Evolutionary conservation across 2,329 filamentous ascomycete species (phyloP).

Genomic region (Didymella sp.): DNA sequence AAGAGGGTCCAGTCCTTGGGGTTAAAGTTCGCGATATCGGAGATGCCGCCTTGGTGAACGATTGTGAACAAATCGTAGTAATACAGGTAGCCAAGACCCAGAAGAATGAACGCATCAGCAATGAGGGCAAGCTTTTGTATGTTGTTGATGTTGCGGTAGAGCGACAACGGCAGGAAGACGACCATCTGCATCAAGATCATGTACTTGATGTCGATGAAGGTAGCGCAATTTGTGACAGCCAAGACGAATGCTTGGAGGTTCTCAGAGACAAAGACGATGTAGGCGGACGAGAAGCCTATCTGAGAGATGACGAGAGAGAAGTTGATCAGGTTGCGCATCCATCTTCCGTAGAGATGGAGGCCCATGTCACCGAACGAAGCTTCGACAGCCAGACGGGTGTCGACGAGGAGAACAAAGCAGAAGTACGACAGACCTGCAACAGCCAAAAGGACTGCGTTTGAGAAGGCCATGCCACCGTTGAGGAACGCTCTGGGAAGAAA

Average conservation of each 20-base stretch:
- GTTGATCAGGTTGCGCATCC: slow-evolving; percentile 87
- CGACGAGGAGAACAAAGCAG: slow-evolving; percentile 93
- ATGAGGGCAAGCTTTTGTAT: slow-evolving; percentile 93
- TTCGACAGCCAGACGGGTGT: slow-evolving; percentile 81
- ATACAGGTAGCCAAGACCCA: slow-evolving; percentile 91
- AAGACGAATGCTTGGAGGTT: slow-evolving; percentile 95
- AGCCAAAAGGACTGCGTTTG: slow-evolving; percentile 84
- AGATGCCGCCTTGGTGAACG: slow-evolving; percentile 71
- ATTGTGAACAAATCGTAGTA: slow-evolving; percentile 94
- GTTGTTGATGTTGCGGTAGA: slow-evolving; percentile 96
- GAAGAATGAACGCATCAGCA: slow-evolving; percentile 91
- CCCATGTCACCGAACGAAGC: slow-evolving; percentile 99
- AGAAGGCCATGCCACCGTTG: slow-evolving; percentile 97
- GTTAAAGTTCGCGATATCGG: slow-evolving; percentile 93
- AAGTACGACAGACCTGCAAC: slow-evolving; percentile 93
- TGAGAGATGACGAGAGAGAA: slow-evolving; percentile 93
- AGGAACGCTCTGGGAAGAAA: slow-evolving; percentile 93
- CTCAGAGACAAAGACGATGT: slow-evolving; percentile 95
- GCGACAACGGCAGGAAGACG: slow-evolving; percentile 91
- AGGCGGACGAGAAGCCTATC: slow-evolving; percentile 91
- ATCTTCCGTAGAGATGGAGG: slow-evolving; percentile 85
- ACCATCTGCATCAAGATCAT: slow-evolving; percentile 95
- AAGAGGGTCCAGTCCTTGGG: slow-evolving; percentile 92
- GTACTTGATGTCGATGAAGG: slow-evolving; percentile 82
- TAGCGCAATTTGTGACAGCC: slow-evolving; percentile 87